phyloP scores from a whole-genome alignment of 2,329 filamentous ascomycete species.

The Macroventuria anomochaeta region DNA sequence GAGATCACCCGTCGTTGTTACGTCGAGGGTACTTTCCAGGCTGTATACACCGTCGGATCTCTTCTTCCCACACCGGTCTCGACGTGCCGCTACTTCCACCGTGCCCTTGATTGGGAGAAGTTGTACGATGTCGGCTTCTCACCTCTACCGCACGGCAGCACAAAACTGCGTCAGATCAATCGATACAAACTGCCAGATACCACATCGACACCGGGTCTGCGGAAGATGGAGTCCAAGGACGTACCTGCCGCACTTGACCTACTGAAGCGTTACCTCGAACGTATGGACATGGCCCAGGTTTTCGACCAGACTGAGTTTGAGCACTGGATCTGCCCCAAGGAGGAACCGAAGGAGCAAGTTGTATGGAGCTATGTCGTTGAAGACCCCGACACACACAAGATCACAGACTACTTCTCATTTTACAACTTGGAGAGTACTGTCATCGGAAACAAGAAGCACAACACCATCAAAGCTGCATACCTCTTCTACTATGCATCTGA shows the following conservation, averaged over 20 bases:
- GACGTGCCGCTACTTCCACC: slow-evolving; percentile 94
- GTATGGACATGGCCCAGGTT: slow-evolving; percentile 83
- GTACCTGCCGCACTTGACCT: slow-evolving; percentile 76
- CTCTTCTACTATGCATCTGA: slow-evolving; percentile 97
- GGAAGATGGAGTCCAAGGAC: slow-evolving; percentile 81
- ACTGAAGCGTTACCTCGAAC: slow-evolving; percentile 76
- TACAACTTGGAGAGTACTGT: slow-evolving; percentile 94
- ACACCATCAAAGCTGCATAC: slow-evolving; percentile 86
- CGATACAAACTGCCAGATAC: slow-evolving; percentile 82
- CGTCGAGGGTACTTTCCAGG: slow-evolving; percentile 85
- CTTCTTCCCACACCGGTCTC: slow-evolving; percentile 90
- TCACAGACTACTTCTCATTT: slow-evolving; percentile 97
- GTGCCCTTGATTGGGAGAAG: slow-evolving; percentile 93
- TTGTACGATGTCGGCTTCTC: slow-evolving; percentile 95
- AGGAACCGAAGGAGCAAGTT: slow-evolving; percentile 68
- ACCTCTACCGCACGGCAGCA: slow-evolving; percentile 81
- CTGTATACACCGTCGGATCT: slow-evolving; percentile 92
- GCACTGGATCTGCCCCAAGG: slow-evolving; percentile 84
- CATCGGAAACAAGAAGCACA: slow-evolving; percentile 80
- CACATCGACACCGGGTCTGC: slow-evolving; percentile 76
- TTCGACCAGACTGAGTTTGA: slow-evolving; percentile 81
- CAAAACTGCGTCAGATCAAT: slow-evolving; percentile 81
- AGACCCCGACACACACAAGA: slow-evolving; percentile 71
- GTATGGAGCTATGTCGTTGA: slow-evolving; percentile 94
- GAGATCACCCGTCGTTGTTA: slow-evolving; percentile 95